These are phyloP conservation scores for Wallacemonas sp. DNA, from an alignment of 208 protist genomes.

Conservation along the genomic window DNA sequence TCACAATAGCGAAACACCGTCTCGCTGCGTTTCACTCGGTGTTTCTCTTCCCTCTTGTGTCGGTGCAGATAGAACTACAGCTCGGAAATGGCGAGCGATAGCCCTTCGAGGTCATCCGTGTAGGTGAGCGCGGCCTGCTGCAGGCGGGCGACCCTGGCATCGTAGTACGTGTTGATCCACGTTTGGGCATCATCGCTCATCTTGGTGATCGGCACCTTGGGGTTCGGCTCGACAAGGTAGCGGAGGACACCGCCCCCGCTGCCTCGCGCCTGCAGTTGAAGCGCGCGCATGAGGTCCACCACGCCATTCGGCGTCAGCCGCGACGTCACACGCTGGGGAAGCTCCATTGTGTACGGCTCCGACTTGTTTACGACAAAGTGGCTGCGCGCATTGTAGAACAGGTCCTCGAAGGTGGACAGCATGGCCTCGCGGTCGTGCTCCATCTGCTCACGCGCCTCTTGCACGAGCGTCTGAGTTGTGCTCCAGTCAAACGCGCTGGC, in stretches of 20 bases:
- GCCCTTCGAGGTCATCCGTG: conserved; percentile 21
- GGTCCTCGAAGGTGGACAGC: conserved; percentile 55
- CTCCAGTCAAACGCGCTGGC: conserved; percentile 41
- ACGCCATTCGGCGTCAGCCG: conserved; percentile 37
- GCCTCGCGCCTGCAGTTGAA: conserved; percentile 19
- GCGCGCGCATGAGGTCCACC: conserved; percentile 50
- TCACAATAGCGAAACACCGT: no score
- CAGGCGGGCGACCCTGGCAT: conserved; percentile 22
- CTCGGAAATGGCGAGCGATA: conserved; percentile 3
- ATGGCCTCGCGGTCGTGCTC: conserved; percentile 40
- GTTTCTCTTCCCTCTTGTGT: no score
- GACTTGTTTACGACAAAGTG: conserved; percentile 54
- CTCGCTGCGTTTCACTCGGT: no score
- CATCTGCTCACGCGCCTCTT: conserved; percentile 52
- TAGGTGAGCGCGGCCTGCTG: conserved; percentile 20
- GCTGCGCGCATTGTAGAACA: conserved; percentile 75
- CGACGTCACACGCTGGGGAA: conserved; percentile 25
- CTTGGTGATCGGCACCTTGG: conserved; percentile 35
- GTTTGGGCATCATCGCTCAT: conserved; percentile 30
- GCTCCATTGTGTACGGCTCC: conserved; percentile 43
- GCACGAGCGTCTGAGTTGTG: conserved; percentile 25
- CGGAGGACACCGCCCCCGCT: conserved; percentile 14
- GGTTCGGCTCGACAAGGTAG: conserved; percentile 29
- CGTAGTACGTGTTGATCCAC: conserved; percentile 37
- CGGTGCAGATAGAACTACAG: background rate